A percentile compares a stretch with the other conserved stretches of the same genome.
phyloP scores from a whole-genome alignment of 352 stramenopile genomes.

The Phytophthora fragariae region DNA sequence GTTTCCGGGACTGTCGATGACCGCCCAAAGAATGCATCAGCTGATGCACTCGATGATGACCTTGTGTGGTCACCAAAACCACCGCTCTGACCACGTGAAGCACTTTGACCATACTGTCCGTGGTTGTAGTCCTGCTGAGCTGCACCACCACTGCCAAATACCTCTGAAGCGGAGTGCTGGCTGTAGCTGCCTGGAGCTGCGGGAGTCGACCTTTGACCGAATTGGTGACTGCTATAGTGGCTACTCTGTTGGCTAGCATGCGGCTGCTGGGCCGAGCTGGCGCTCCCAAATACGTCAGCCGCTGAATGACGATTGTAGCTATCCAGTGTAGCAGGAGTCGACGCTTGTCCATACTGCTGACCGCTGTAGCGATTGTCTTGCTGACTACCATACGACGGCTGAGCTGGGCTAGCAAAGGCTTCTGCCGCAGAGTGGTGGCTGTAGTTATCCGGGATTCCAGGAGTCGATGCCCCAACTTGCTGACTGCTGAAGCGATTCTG shows the following conservation, averaged over 20 bases:
- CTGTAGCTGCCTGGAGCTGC: conserved; percentile 28
- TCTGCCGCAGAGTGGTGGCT: conserved; percentile 21
- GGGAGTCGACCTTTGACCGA: conserved; percentile 27
- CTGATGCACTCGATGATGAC: conserved; percentile 30
- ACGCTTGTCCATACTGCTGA: conserved; percentile 22
- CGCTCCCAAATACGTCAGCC: conserved; percentile 17
- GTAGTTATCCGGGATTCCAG: conserved; percentile 28
- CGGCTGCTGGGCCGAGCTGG: conserved; percentile 18
- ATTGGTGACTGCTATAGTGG: conserved; percentile 17
- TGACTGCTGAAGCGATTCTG: conserved; percentile 25
- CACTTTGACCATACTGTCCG: conserved; percentile 14
- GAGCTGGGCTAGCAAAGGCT: conserved; percentile 26
- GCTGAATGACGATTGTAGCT: conserved; percentile 29
- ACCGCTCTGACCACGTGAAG: not conserved
- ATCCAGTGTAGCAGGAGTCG: conserved; percentile 23
- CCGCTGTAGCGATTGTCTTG: conserved; percentile 20
- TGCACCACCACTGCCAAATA: conserved; percentile 22
- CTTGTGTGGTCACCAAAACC: conserved; percentile 21
- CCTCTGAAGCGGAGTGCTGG: conserved; percentile 23
- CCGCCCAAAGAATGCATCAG: conserved; percentile 38
- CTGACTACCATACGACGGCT: conserved; percentile 17
- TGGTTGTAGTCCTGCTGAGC: conserved; percentile 25
- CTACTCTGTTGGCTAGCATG: conserved; percentile 18
- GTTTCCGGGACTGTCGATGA: conserved; percentile 1
- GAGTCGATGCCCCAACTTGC: conserved; percentile 18